These are phyloP conservation scores for Purshia tridentata DNA, from an alignment of 306 rosid species.

Conservation along the genomic window DNA sequence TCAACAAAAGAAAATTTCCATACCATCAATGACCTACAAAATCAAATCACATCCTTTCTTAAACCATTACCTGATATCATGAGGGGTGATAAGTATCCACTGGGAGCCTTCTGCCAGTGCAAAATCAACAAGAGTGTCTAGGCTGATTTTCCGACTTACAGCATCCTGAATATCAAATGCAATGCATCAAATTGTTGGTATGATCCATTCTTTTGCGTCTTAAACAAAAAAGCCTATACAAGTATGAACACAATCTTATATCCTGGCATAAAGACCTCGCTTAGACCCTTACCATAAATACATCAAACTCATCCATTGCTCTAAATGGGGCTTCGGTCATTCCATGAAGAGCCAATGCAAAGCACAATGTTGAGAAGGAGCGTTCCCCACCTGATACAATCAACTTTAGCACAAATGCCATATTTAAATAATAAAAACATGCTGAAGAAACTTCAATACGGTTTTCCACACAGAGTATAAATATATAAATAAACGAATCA, in stretches of 20 bases:
- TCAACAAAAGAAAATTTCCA: not conserved
- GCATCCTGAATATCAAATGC: constrained; percentile 67
- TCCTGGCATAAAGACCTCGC: not conserved
- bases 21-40: too few species aligned
- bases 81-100: constrained; percentile 93
- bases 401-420: not conserved
- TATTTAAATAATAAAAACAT: not conserved
- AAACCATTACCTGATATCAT: constrained; percentile 66
- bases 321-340: constrained; percentile 96
- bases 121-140: constrained; percentile 85
- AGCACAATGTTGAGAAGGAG: constrained; percentile 92
- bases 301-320: constrained; percentile 98
- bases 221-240: not conserved
- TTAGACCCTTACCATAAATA: constrained; percentile 65
- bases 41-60: not conserved
- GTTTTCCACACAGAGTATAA: not conserved
- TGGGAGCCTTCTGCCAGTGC: constrained; percentile 86
- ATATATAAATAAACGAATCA: not conserved
- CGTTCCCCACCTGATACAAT: constrained; percentile 82
- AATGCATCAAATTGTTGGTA: not conserved
- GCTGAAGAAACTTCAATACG: not conserved
- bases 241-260: not conserved
- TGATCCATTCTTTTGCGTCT: not conserved
- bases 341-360: constrained; percentile 84
- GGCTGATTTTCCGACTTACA: constrained; percentile 88